These are phyloP conservation scores for Russula vinacea DNA, from an alignment of 768 basidiomycete species.

Conservation along the genomic window DNA sequence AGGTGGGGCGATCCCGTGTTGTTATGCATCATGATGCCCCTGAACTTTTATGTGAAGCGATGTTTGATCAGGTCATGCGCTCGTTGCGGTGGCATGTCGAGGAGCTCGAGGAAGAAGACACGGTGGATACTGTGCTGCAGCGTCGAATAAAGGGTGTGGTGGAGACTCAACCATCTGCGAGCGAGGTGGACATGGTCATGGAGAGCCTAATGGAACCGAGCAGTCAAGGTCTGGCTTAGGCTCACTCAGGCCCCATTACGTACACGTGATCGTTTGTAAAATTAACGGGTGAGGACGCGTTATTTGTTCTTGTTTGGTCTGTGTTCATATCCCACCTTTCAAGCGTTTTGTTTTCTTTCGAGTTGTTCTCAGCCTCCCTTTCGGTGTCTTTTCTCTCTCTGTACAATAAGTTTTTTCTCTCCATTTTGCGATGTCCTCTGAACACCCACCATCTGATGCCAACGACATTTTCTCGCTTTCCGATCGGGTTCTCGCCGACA, in stretches of 20 bases:
- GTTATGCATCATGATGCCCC: neutral
- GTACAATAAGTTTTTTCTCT: slow-evolving; percentile 24
- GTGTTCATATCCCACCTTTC: slow-evolving; percentile 24
- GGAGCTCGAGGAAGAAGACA: slow-evolving; percentile 45
- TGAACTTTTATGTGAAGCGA: slow-evolving; percentile 32
- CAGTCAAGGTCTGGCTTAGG: neutral
- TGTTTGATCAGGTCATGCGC: slow-evolving; percentile 41
- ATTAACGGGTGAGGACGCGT: slow-evolving; percentile 15
- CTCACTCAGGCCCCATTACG: neutral
- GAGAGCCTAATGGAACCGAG: slow-evolving; percentile 39
- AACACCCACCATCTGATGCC: slow-evolving; percentile 36
- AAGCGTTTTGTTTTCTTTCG: neutral
- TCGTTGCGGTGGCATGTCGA: slow-evolving; percentile 40
- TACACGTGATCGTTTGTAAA: slow-evolving; percentile 11
- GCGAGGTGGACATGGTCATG: slow-evolving; percentile 44
- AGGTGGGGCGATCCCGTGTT: slow-evolving; percentile 32
- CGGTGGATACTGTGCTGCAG: slow-evolving; percentile 41
- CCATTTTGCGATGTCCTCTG: slow-evolving; percentile 33
- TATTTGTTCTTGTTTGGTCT: slow-evolving; percentile 20
- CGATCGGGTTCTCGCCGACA: slow-evolving; percentile 66
- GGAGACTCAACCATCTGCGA: slow-evolving; percentile 39
- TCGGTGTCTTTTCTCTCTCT: slow-evolving; percentile 6
- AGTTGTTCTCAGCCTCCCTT: slow-evolving; percentile 10
- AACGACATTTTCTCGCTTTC: slow-evolving; percentile 72
- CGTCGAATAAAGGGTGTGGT: slow-evolving; percentile 39